Conservation (phyloP, 148 eudicot species). For the Arctostaphylos glauca region DNA sequence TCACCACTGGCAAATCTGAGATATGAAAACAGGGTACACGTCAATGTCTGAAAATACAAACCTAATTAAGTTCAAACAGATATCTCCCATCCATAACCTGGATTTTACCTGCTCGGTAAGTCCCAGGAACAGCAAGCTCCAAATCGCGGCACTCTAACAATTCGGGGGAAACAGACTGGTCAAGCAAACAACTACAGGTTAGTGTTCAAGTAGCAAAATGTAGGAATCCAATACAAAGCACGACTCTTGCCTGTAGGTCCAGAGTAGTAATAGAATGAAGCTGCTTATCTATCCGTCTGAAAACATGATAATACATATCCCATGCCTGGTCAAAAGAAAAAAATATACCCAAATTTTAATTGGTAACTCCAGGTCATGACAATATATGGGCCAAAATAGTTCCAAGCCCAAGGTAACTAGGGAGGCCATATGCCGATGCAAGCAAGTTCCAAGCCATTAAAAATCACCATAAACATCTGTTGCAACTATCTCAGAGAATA, state of each 20-base stretch:
- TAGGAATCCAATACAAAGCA: slow-evolving; percentile 11
- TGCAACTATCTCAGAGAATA: background rate
- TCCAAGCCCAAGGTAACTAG: background rate
- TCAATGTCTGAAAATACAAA: background rate
- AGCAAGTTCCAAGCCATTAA: slow-evolving; percentile 11
- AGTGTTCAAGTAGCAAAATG: background rate
- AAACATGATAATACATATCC: slow-evolving; percentile 98
- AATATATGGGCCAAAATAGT: background rate
- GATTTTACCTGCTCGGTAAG: slow-evolving; percentile 80
- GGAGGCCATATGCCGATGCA: background rate
- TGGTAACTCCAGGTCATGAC: background rate
- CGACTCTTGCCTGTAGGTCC: slow-evolving; percentile 74
- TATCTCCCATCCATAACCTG: background rate
- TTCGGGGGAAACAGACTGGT: slow-evolving; percentile 91
- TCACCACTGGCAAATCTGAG: slow-evolving; percentile 84
- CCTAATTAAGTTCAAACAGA: background rate
- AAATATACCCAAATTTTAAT: background rate
- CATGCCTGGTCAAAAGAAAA: slow-evolving; percentile 63
- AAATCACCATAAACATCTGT: slow-evolving; percentile 6
- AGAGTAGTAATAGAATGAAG: slow-evolving; percentile 81
- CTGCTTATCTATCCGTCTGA: slow-evolving; percentile 90
- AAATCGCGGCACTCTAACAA: slow-evolving; percentile 75
- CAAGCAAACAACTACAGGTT: slow-evolving; percentile 18
- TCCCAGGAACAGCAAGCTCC: slow-evolving; percentile 98
- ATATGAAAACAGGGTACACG: background rate